Conservation (phyloP, 345 rosid species). For the Corchorus capsularis region DNA sequence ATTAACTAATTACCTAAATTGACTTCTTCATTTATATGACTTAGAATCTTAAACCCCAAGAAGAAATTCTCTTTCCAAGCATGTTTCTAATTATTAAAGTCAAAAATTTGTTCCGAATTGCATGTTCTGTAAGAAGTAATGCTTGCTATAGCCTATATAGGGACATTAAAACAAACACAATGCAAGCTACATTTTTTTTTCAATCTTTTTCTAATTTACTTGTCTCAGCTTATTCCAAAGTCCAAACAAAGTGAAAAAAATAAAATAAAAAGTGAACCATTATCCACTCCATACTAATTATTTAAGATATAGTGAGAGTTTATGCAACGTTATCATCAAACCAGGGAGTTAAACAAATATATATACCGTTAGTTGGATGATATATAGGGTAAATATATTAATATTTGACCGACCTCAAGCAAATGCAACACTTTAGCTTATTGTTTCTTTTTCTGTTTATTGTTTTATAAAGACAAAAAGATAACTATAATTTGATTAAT, state of each 20-base stretch:
- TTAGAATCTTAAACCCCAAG: too few species aligned
- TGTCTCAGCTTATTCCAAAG: slow-evolving; percentile 4
- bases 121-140: too few species aligned
- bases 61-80: too few species aligned
- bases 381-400: slow-evolving; percentile 12
- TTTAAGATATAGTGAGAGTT: slow-evolving; percentile 4
- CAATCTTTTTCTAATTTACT: background rate
- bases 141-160: too few species aligned
- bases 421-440: slow-evolving; percentile 24
- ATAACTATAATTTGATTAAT: background rate
- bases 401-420: slow-evolving; percentile 38
- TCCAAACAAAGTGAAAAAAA: slow-evolving; percentile 6
- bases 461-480: too few species aligned
- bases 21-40: too few species aligned
- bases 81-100: too few species aligned
- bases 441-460: slow-evolving; percentile 20
- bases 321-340: slow-evolving; percentile 14
- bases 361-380: slow-evolving; percentile 1
- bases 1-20: too few species aligned
- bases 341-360: background rate
- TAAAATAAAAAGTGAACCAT: background rate
- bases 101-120: too few species aligned
- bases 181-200: background rate
- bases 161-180: background rate
- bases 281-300: background rate